phyloP scores from a whole-genome alignment of 805 yeast genomes.

The Metschnikowia kunwiensis region DNA sequence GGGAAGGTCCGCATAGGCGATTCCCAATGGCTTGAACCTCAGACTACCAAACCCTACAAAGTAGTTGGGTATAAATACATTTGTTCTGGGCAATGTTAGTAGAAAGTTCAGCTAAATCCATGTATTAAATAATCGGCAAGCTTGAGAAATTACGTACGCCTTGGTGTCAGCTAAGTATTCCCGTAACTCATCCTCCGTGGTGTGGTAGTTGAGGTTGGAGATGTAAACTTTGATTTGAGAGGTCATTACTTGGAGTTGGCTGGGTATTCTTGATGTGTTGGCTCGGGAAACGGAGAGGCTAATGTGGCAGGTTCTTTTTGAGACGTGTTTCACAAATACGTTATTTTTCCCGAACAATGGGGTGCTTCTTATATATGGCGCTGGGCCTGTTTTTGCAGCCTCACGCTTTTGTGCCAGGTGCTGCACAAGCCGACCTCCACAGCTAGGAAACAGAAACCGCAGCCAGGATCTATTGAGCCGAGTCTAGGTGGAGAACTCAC shows the following conservation, averaged over 20 bases:
- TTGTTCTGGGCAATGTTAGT: constrained; percentile 17
- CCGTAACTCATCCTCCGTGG: constrained; percentile 52
- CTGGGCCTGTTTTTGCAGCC: constrained; percentile 10
- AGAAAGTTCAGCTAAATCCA: neutral
- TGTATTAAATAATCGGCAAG: neutral
- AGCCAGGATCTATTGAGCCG: too few species aligned
- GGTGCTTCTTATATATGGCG: constrained; percentile 8
- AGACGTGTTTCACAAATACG: too few species aligned
- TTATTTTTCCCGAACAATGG: constrained; percentile 2
- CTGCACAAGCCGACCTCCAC: constrained; percentile 1
- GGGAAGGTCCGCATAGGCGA: constrained; percentile 42
- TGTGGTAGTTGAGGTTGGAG: constrained; percentile 50
- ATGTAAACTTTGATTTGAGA: constrained; percentile 38
- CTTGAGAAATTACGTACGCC: constrained; percentile 38
- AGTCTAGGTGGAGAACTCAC: too few species aligned
- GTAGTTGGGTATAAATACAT: constrained; percentile 53
- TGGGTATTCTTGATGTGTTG: too few species aligned
- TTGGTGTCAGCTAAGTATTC: constrained; percentile 43
- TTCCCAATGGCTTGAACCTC: constrained; percentile 52
- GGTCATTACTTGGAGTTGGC: constrained; percentile 4
- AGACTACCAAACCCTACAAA: constrained; percentile 45
- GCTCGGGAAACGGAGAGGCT: too few species aligned
- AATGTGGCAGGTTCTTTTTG: too few species aligned
- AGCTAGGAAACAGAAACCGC: too few species aligned
- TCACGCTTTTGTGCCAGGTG: constrained; percentile 11